Base-by-base conservation (phyloP, 2,329 filamentous ascomycete species). In the Diplodia sapinea region DNA sequence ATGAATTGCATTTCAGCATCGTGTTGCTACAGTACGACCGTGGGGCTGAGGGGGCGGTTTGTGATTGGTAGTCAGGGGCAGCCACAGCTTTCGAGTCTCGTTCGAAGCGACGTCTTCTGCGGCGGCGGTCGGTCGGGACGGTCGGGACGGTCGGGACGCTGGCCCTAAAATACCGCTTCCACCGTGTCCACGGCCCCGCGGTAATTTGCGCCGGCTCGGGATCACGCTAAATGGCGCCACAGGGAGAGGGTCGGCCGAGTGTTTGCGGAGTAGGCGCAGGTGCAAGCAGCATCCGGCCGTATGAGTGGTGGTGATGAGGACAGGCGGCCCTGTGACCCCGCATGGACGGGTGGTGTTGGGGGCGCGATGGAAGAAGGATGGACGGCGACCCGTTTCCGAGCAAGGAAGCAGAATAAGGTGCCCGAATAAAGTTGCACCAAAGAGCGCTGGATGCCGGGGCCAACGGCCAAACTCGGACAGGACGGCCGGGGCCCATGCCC, bases 341-440 rank as follows among this genome's bases (percentile, higher is more conserved):
- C 23, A 29, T 9, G 26, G 20, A 33, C 8, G 31, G 31, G 8
- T 17, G 13, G 26, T 47, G 4, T 29, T 38, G 36, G 2, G 20
- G 20, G 38, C 23, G 36, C 20, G 11, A 23, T 43, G 36, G 17
- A n/a, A 29, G 52, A n/a, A 5, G 20, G 26, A n/a, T n/a, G n/a
- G 40, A 26, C 26, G 26, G 26, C 26, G 26, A 26, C 57, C 17
- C 36, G 23, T 49, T 26, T 12, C 43, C 47, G 29, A 29, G 47
- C 17, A 6, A 15, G 26, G 57, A 13, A 51, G 29, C 31, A 51
- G 13, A 26, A 38, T 51, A 63, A 52, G 59, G 29, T 51, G 43
- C 59, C 40, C 59, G 59, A 51, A 63, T 63, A 63, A 38, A 38
- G 59, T 63, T 63, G 17, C 5, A 31, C n/a, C 43, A 38, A 49